Evolutionary conservation across 2,329 filamentous ascomycete species (phyloP), one percentile per base, ranked within the genome.

Genomic region (Alternaria triticimaculans): DNA sequence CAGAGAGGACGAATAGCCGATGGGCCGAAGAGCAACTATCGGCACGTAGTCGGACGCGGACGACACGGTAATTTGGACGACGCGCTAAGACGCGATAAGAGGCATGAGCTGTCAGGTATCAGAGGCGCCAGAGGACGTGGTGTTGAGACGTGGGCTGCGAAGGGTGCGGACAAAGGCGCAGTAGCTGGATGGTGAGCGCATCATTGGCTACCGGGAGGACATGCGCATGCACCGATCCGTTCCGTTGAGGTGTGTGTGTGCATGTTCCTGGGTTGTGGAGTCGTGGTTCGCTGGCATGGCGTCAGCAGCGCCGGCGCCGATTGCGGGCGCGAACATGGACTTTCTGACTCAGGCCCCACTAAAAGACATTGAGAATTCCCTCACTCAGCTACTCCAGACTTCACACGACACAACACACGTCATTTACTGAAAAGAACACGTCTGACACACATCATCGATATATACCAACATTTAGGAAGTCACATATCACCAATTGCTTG

Each of bases 331-430:
- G 46, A 56, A 44, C 43, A 55, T 51, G 25, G 44, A 23, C 46
- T 56, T 58, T 65, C 63, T 68, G 66, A 70, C 66, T 65, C 65
- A 66, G 46, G 43, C 65, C 68, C 63, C 61, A 64, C 66, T 49
- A 64, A 59, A 53, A 45, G 25, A 49, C 21, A 28, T 37, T 54
- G 33, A 57, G 51, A 67, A 55, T 58, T 61, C 53, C n/a, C 62
- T 54, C 63, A 65, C 33, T 53, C 58, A 53, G 62, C 56, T 44
- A 26, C 53, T 53, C 57, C 57, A 66, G 49, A 60, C 41, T 48
- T 63, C 45, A 49, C 65, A 45, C 64, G 37, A 41, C 37, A n/a
- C 49, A n/a, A 30, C 58, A 62, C 60, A 58, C 60, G 55, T 48
- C 59, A 43, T 41, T 21, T 26, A 23, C n/a, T 30, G 18, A 28